Base-by-base conservation (phyloP, 331 rosid genomes). In the Phaseolus coccineus region DNA sequence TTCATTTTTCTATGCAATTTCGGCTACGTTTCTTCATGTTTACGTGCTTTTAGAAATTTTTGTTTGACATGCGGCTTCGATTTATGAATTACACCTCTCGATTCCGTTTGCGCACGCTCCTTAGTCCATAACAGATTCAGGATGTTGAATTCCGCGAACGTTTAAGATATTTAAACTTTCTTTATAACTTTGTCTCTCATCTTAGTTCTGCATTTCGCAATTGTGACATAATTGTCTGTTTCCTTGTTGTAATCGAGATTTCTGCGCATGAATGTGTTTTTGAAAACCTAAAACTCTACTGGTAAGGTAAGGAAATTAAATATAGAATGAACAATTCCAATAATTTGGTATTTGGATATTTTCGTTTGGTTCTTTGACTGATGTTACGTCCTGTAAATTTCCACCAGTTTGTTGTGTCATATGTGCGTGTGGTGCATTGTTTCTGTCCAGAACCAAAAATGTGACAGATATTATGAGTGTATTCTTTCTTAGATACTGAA, bases 31-130 rank as follows among this genome's bases (percentile, higher is more conserved):
- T 74, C 59, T 19, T 15, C n/a, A 16, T 47, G 24, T 52, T 69
- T 44, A 48, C 47, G 44, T n/a, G 19, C 10, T 80, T 70, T 47
- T 62, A 6, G 16, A 33, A 12, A 53, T 22, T 46, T 46, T 55
- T 28, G 19, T 55, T 44, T 69, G 0, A 9, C 24, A 15, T 19
- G 5, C 48, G 61, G 44, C 52, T 16, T 80, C 47, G 52, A 70
- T 76, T 74, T 81, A 27, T 74, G 61, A 62, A 74, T 69, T 74
- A 1, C 24, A 42, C 4, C 58, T 39, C 25, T 71, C 33, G 13
- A 73, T 74, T 84, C 19, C 22, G 11, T 47, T 55, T 76, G 24
- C 6, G 70, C 80, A 2, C 3, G 5, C 16, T 58, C 56, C 30
- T 73, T 27, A 1, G 67, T n/a, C 59, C 59, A 0, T 1, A 30